phyloP scores from a whole-genome alignment of 2,329 filamentous ascomycete species.

The Aspergillus ibericus region DNA sequence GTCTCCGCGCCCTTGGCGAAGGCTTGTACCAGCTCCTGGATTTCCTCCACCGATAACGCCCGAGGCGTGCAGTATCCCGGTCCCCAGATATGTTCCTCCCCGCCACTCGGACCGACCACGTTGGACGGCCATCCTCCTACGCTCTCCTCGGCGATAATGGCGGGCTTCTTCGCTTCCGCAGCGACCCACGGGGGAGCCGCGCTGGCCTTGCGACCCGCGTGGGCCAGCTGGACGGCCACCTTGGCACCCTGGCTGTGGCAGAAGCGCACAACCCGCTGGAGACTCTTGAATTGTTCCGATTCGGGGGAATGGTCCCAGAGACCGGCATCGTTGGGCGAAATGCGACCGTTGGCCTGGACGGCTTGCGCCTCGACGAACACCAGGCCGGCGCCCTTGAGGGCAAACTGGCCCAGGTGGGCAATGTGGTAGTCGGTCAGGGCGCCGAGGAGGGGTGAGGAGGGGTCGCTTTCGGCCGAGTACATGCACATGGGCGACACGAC shows the following conservation, averaged over 20 bases:
- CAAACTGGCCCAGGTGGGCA: slow-evolving; percentile 75
- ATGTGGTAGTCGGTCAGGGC: slow-evolving; percentile 79
- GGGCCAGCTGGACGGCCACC: slow-evolving; percentile 75
- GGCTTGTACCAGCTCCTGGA: slow-evolving; percentile 61
- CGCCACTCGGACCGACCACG: slow-evolving; percentile 39
- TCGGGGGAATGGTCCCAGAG: slow-evolving; percentile 70
- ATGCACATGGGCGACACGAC: slow-evolving; percentile 64
- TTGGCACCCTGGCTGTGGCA: slow-evolving; percentile 75
- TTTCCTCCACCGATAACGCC: slow-evolving; percentile 66
- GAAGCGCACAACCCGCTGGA: slow-evolving; percentile 69
- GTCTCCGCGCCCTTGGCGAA: slow-evolving; percentile 60
- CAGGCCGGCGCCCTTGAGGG: slow-evolving; percentile 70
- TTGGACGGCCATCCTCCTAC: slow-evolving; percentile 56
- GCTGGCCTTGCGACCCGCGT: slow-evolving; percentile 68
- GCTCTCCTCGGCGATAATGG: slow-evolving; percentile 47
- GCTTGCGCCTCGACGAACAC: slow-evolving; percentile 75
- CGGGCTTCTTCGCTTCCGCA: slow-evolving; percentile 16
- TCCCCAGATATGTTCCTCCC: slow-evolving; percentile 57
- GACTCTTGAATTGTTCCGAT: slow-evolving; percentile 65
- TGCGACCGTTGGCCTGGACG: slow-evolving; percentile 73
- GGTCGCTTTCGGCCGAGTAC: slow-evolving; percentile 59
- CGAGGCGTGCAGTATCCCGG: slow-evolving; percentile 61
- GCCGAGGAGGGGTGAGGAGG: slow-evolving; percentile 45
- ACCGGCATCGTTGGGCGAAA: slow-evolving; percentile 62
- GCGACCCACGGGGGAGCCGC: slow-evolving; percentile 53